phyloP scores from a whole-genome alignment of 306 rosid genomes.

The Cotoneaster glaucophyllus region DNA sequence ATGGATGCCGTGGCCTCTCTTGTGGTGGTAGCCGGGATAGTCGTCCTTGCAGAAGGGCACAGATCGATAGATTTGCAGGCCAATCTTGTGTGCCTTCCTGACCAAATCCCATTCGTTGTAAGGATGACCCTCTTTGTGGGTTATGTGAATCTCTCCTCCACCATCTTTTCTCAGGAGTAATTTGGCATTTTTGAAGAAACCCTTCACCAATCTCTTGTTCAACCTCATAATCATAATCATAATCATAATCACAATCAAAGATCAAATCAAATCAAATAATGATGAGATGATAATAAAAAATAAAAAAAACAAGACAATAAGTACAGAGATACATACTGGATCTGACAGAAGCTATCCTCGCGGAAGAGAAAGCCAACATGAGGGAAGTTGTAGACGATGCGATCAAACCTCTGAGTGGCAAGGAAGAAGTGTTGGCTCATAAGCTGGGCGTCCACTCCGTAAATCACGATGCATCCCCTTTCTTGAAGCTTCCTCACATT shows the following conservation, averaged over 20 bases:
- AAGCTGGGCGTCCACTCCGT: conserved; percentile 52
- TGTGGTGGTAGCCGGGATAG: conserved; percentile 69
- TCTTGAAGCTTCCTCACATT: conserved; percentile 73
- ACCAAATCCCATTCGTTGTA: conserved; percentile 65
- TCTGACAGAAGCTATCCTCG: conserved; percentile 64
- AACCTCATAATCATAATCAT: conserved; percentile 24
- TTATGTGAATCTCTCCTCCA: conserved; percentile 59
- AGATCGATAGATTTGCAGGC: conserved; percentile 30
- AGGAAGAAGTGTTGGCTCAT: conserved; percentile 75
- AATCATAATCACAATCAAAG: neutral
- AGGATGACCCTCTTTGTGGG: conserved; percentile 73
- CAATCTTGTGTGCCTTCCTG: conserved; percentile 53
- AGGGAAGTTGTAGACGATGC: conserved; percentile 76
- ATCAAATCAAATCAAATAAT: neutral
- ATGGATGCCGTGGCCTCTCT: conserved; percentile 61
- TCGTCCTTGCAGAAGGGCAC: conserved; percentile 46
- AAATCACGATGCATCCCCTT: conserved; percentile 50
- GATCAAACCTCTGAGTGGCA: conserved; percentile 71
- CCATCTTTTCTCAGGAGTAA: conserved; percentile 42
- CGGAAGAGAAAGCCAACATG: conserved; percentile 75
- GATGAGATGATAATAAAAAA: neutral
- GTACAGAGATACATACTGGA: conserved; percentile 31
- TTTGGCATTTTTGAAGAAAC: conserved; percentile 55
- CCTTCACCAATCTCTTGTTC: conserved; percentile 69
- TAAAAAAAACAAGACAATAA: neutral